phyloP scores from a whole-genome alignment of 495 filamentous ascomycete genomes.

The Aspergillus funiculosus region DNA sequence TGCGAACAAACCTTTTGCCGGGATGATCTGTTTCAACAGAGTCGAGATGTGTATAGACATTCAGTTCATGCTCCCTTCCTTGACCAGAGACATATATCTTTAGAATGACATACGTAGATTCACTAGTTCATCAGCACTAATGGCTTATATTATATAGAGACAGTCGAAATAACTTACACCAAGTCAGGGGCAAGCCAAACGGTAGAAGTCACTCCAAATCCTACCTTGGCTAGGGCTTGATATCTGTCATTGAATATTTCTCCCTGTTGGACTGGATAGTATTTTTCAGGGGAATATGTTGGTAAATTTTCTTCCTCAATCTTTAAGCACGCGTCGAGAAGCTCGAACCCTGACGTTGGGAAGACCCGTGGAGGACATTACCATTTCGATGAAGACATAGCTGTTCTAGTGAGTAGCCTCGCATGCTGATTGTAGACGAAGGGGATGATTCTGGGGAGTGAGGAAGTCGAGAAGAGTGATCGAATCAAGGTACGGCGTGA shows the following conservation, averaged over 20 bases:
- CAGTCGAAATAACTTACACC: conserved; percentile 19
- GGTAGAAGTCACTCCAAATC: conserved; percentile 40
- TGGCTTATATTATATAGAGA: too few relatives aligned
- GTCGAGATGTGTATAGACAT: background rate
- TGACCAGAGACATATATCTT: background rate
- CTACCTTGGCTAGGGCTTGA: conserved; percentile 45
- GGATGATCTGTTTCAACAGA: background rate
- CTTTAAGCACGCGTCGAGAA: too few relatives aligned
- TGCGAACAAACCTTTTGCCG: background rate
- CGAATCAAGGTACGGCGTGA: too few relatives aligned
- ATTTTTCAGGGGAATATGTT: conserved; percentile 30
- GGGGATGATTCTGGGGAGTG: too few relatives aligned
- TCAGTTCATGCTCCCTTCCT: too few relatives aligned
- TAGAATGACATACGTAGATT: background rate
- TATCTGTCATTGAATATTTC: conserved; percentile 38
- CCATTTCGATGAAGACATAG: too few relatives aligned
- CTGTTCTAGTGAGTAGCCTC: too few relatives aligned
- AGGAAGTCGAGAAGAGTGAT: too few relatives aligned
- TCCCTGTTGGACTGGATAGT: conserved; percentile 40
- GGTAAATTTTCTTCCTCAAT: conserved; percentile 39
- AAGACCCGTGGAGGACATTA: too few relatives aligned
- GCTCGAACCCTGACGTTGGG: too few relatives aligned
- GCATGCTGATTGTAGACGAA: too few relatives aligned
- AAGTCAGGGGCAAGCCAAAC: conserved; percentile 48
- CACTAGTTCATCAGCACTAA: too few relatives aligned